Evolutionary conservation across 371 early-diverging fungal genomes (phyloP).

Genomic region (Syncephalastrum racemosum): DNA sequence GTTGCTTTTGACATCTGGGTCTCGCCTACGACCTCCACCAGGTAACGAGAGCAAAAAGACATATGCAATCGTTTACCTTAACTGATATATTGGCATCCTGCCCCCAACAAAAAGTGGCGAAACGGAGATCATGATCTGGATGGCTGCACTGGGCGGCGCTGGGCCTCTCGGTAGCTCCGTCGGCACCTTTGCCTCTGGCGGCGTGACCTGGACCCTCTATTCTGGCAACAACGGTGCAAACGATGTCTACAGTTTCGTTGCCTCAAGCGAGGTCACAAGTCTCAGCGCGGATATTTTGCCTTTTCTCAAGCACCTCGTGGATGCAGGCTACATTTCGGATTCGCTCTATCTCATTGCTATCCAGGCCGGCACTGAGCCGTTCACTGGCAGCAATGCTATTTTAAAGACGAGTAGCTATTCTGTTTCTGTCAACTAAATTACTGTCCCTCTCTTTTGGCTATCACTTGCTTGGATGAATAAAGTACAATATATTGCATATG

Average conservation of each 20-base stretch:
- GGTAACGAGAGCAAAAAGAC: background rate
- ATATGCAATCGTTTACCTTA: no score
- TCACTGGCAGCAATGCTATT: conserved; percentile 13
- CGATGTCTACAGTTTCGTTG: conserved; percentile 22
- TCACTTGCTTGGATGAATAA: no score
- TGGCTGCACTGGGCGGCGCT: conserved; percentile 14
- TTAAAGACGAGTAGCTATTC: conserved; percentile 10
- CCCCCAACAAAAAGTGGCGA: background rate
- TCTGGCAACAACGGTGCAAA: conserved; percentile 19
- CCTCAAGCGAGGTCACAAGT: conserved; percentile 5
- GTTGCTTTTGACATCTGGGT: conserved; percentile 19
- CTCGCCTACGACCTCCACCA: conserved; percentile 5
- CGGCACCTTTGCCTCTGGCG: conserved; percentile 6
- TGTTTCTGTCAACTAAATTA: conserved; percentile 9
- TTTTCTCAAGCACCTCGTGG: conserved; percentile 15
- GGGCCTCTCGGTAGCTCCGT: conserved; percentile 13
- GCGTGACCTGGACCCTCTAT: conserved; percentile 14
- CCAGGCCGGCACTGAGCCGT: conserved; percentile 24
- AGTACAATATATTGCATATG: no score
- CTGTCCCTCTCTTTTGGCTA: no score
- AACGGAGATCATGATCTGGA: conserved; percentile 15
- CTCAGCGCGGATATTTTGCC: conserved; percentile 10
- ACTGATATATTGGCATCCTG: no score
- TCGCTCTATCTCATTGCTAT: conserved; percentile 19
- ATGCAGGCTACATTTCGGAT: conserved; percentile 7